These are phyloP conservation scores for Aleurites moluccanus DNA, from an alignment of 441 rosid genomes.

Conservation along the genomic window DNA sequence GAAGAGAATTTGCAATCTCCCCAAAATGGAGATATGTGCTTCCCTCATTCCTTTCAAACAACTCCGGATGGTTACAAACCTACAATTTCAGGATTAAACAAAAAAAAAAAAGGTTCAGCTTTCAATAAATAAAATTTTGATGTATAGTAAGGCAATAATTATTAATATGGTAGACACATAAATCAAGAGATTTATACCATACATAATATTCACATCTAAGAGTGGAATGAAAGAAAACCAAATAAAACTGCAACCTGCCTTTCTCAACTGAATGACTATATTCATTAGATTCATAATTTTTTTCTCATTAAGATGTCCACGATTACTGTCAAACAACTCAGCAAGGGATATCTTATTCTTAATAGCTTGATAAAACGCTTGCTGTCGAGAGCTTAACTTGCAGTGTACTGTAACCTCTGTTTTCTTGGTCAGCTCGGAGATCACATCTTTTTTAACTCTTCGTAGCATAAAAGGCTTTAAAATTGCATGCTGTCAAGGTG, in stretches of 20 bases:
- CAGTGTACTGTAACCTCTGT: conserved; percentile 94
- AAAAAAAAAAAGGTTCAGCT: not conserved
- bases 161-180: not conserved
- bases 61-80: conserved; percentile 99
- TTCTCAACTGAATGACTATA: conserved; percentile 94
- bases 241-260: conserved; percentile 45
- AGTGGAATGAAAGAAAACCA: not conserved
- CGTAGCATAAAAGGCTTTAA: conserved; percentile 97
- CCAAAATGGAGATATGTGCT: conserved; percentile 87
- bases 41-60: conserved; percentile 99
- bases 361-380: conserved; percentile 97
- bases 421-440: conserved; percentile 90
- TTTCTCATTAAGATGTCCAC: conserved; percentile 92
- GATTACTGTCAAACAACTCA: conserved; percentile 86
- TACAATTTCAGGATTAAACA: conserved; percentile 29
- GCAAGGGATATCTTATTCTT: conserved; percentile 94
- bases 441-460: conserved; percentile 93
- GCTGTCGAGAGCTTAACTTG: conserved; percentile 97
- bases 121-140: not conserved
- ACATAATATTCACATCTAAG: not conserved
- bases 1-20: conserved; percentile 80
- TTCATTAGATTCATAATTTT: conserved; percentile 95
- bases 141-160: not conserved
- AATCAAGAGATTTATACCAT: not conserved
- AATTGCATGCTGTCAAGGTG: conserved; percentile 79